Conservation (phyloP, 164 flowering plant genomes). For the Dillenia suffruticosa region DNA sequence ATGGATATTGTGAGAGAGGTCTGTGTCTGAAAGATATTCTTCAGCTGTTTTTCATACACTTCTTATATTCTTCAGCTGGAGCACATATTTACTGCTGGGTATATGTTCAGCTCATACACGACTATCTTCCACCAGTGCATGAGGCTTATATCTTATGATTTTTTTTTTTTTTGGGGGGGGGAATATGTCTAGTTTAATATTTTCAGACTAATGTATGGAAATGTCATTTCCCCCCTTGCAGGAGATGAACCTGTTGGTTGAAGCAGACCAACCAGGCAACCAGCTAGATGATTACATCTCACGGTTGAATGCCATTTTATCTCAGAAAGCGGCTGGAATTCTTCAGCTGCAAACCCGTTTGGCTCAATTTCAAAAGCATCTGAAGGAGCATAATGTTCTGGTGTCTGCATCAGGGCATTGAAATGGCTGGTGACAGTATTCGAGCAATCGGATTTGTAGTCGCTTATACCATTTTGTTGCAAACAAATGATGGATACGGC, state of each 20-base stretch:
- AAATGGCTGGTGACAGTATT: neutral
- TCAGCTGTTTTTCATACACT: neutral
- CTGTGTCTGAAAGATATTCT: neutral
- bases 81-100: too few species aligned
- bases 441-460: too few species aligned
- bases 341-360: slow-evolving; percentile 56
- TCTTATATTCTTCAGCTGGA: neutral
- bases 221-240: slow-evolving; percentile 14
- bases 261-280: slow-evolving; percentile 76
- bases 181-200: too few species aligned
- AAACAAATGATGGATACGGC: too few species aligned
- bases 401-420: slow-evolving; percentile 36
- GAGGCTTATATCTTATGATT: too few species aligned
- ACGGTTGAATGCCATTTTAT: slow-evolving; percentile 52
- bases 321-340: slow-evolving; percentile 78
- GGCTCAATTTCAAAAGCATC: slow-evolving; percentile 58
- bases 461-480: too few species aligned
- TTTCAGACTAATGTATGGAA: too few species aligned
- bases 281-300: slow-evolving; percentile 63
- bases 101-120: too few species aligned
- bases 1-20: slow-evolving; percentile 78
- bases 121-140: too few species aligned
- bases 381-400: slow-evolving; percentile 57
- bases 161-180: too few species aligned
- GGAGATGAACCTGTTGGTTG: slow-evolving; percentile 75